These are phyloP conservation scores for Arthrobotrys sinensis DNA, from an alignment of 2,329 filamentous ascomycete genomes.

Conservation along the genomic window DNA sequence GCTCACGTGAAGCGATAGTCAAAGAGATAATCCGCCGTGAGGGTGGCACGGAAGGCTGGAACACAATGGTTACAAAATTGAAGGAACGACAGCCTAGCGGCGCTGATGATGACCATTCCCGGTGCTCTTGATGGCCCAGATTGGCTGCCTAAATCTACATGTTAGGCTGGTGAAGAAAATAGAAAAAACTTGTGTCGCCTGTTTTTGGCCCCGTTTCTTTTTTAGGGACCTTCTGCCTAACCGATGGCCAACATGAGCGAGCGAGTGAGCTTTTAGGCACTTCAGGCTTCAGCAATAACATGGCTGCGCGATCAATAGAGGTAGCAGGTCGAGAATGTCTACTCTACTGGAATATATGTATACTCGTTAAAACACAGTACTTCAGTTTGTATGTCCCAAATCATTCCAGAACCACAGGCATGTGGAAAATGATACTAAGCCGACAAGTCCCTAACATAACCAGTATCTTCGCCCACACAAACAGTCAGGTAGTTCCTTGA, in stretches of 20 bases:
- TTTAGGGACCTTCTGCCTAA: slow-evolving; percentile 14
- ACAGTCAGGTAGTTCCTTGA: no score
- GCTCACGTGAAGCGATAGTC: slow-evolving; percentile 30
- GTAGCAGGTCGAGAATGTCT: no score
- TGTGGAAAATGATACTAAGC: no score
- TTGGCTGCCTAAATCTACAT: slow-evolving; percentile 36
- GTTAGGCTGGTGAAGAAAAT: not conserved
- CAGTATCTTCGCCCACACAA: no score
- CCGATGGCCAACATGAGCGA: not conserved
- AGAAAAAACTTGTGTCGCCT: slow-evolving; percentile 10
- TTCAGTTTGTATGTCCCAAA: no score
- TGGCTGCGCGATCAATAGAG: no score
- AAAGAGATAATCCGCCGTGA: slow-evolving; percentile 44
- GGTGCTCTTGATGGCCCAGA: slow-evolving; percentile 7
- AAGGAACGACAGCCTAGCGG: slow-evolving; percentile 24
- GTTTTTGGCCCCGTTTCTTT: slow-evolving; percentile 7
- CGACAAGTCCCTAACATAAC: no score
- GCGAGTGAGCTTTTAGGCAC: no score
- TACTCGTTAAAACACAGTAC: no score
- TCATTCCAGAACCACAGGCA: no score
- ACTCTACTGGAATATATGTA: not conserved
- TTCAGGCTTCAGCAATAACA: slow-evolving; percentile 1
- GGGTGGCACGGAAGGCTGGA: slow-evolving; percentile 55
- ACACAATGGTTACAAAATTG: slow-evolving; percentile 27
- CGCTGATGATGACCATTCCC: slow-evolving; percentile 30